These are phyloP conservation scores for Pulveroboletus sp. DNA, from an alignment of 768 basidiomycete species.

Conservation along the genomic window DNA sequence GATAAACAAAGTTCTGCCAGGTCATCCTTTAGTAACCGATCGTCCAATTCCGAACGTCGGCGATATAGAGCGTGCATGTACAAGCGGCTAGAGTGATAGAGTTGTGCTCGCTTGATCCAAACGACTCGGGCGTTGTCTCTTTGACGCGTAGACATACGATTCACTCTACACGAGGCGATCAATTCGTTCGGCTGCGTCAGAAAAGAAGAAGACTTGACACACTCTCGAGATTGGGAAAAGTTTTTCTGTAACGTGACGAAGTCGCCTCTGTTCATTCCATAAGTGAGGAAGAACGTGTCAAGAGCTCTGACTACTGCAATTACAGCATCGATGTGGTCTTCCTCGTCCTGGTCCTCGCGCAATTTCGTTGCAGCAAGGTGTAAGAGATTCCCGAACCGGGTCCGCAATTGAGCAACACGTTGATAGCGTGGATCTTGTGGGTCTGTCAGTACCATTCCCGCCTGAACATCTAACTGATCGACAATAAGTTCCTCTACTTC, in stretches of 20 bases:
- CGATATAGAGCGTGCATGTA: slow-evolving; percentile 78
- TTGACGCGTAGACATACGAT: slow-evolving; percentile 66
- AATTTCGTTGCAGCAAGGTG: slow-evolving; percentile 64
- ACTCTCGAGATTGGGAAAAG: slow-evolving; percentile 31
- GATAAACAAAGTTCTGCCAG: slow-evolving; percentile 74
- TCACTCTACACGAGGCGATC: slow-evolving; percentile 40
- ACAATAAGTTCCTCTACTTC: slow-evolving; percentile 73
- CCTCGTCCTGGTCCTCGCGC: slow-evolving; percentile 56
- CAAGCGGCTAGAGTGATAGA: slow-evolving; percentile 71
- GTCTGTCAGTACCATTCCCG: slow-evolving; percentile 72
- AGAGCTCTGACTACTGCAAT: slow-evolving; percentile 67
- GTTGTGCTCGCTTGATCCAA: slow-evolving; percentile 72
- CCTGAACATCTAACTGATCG: slow-evolving; percentile 59
- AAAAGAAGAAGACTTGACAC: slow-evolving; percentile 2
- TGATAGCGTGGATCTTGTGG: slow-evolving; percentile 73
- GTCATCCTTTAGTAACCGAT: slow-evolving; percentile 56
- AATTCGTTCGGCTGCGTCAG: not conserved
- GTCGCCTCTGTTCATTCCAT: slow-evolving; percentile 56
- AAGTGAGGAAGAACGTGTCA: slow-evolving; percentile 70
- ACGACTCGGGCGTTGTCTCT: slow-evolving; percentile 72
- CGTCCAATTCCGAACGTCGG: slow-evolving; percentile 68
- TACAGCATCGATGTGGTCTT: slow-evolving; percentile 86
- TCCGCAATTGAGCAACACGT: slow-evolving; percentile 51
- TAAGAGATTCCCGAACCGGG: slow-evolving; percentile 63
- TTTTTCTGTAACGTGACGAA: slow-evolving; percentile 60